A percentile compares a stretch with the other conserved stretches of the same genome.
These are phyloP conservation scores for Corchorus capsularis DNA, from an alignment of 345 rosid species.

Conservation along the genomic window DNA sequence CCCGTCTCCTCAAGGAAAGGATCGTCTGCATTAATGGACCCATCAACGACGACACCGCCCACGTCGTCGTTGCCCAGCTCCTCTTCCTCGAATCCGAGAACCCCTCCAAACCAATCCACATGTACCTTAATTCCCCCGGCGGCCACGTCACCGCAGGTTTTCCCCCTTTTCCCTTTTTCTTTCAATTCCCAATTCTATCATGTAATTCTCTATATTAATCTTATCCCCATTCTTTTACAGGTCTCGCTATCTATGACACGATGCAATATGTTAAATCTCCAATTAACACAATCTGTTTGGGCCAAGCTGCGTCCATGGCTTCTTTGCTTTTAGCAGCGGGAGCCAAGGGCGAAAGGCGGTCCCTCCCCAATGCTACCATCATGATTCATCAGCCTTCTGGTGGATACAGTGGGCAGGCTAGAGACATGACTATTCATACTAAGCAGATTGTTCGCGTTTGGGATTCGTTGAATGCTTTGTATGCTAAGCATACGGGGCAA, in stretches of 20 bases:
- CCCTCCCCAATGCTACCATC: slow-evolving; percentile 88
- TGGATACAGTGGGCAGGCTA: slow-evolving; percentile 96
- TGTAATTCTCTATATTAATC: background rate
- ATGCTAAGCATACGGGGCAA: slow-evolving; percentile 78
- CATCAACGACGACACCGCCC: slow-evolving; percentile 86
- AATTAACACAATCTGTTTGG: slow-evolving; percentile 84
- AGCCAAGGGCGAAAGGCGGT: slow-evolving; percentile 82
- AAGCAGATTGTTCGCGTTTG: slow-evolving; percentile 93
- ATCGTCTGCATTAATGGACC: slow-evolving; percentile 94
- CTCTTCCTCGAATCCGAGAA: slow-evolving; percentile 97
- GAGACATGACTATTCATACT: slow-evolving; percentile 89
- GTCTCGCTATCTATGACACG: slow-evolving; percentile 96
- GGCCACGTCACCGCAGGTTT: slow-evolving; percentile 97
- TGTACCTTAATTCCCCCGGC: slow-evolving; percentile 98
- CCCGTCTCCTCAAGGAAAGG: slow-evolving; percentile 90
- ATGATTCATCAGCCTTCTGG: slow-evolving; percentile 99
- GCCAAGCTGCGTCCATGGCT: slow-evolving; percentile 99
- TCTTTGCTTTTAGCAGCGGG: slow-evolving; percentile 98
- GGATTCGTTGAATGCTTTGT: slow-evolving; percentile 79
- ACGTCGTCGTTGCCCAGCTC: slow-evolving; percentile 97
- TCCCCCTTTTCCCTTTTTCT: background rate
- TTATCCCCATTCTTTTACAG: slow-evolving; percentile 31
- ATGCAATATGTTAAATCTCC: slow-evolving; percentile 97
- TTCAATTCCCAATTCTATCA: background rate
- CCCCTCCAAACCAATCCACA: slow-evolving; percentile 93